phyloP scores from a whole-genome alignment of 352 stramenopile species.

The Phytophthora crassamura region DNA sequence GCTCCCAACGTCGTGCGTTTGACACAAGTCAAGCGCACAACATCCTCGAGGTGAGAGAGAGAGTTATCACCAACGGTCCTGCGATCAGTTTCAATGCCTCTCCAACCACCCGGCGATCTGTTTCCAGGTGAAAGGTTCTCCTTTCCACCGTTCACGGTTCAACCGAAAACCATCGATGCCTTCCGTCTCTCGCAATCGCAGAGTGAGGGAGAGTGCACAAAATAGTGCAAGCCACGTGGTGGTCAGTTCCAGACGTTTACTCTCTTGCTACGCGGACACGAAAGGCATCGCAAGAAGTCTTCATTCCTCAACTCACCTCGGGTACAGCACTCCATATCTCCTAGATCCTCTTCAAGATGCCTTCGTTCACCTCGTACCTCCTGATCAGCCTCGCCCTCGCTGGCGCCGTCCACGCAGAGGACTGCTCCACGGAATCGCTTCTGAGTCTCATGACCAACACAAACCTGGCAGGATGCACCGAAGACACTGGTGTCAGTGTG shows the following conservation, averaged over 20 bases:
- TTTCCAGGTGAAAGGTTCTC: too few relatives aligned
- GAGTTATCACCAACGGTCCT: too few relatives aligned
- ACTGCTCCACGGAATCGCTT: conserved; percentile 20
- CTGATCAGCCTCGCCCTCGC: conserved; percentile 16
- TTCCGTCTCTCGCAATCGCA: too few relatives aligned
- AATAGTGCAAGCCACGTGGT: conserved; percentile 27
- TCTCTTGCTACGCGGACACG: background rate
- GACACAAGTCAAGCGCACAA: too few relatives aligned
- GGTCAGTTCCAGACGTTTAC: conserved; percentile 13
- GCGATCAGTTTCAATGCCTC: too few relatives aligned
- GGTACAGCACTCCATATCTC: conserved; percentile 8
- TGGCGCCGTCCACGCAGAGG: conserved; percentile 11
- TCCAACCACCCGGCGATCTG: too few relatives aligned
- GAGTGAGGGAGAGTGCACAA: background rate
- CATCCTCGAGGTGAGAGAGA: too few relatives aligned
- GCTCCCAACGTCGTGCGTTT: too few relatives aligned
- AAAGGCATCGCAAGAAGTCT: background rate
- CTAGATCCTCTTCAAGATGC: conserved; percentile 24
- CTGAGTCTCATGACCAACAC: conserved; percentile 16
- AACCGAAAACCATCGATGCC: too few relatives aligned
- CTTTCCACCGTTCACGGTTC: too few relatives aligned
- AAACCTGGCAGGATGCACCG: conserved; percentile 24
- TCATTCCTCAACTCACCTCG: conserved; percentile 28
- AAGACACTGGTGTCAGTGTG: conserved; percentile 29
- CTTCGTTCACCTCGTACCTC: conserved; percentile 16